Conservation (phyloP, 1,139 yeast genomes). For the Magnusiomyces tetraspermus region DNA sequence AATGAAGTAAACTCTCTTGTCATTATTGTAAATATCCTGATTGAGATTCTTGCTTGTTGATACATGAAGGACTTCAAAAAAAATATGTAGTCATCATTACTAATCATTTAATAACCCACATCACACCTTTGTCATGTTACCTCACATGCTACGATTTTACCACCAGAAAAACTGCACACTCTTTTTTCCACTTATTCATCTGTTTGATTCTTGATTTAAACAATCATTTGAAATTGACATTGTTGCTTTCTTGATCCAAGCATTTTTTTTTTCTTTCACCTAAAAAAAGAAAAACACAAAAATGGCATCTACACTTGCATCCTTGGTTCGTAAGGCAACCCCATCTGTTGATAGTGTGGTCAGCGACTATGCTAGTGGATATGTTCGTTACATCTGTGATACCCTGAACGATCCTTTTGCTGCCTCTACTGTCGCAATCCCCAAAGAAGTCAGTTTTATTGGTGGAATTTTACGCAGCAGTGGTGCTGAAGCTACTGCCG, state of each 20-base stretch:
- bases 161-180: no score
- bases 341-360: slow-evolving; percentile 85
- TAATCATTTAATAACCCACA: no score
- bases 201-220: neutral
- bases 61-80: no score
- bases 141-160: no score
- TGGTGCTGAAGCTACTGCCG: slow-evolving; percentile 58
- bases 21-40: no score
- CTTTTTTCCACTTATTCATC: no score
- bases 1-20: no score
- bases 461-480: slow-evolving; percentile 60
- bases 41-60: no score
- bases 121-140: no score
- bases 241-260: slow-evolving; percentile 5
- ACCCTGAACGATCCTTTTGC: slow-evolving; percentile 71
- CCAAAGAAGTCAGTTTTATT: slow-evolving; percentile 57
- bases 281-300: no score
- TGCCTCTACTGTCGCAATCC: slow-evolving; percentile 52
- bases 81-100: no score
- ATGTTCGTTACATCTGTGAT: slow-evolving; percentile 64
- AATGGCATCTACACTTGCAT: slow-evolving; percentile 16
- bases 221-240: slow-evolving; percentile 6
- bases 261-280: neutral
- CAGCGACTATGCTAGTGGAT: slow-evolving; percentile 85
- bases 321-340: slow-evolving; percentile 72